phyloP scores from a whole-genome alignment of 1,139 yeast species.

The Suhomyces bribrorum region DNA sequence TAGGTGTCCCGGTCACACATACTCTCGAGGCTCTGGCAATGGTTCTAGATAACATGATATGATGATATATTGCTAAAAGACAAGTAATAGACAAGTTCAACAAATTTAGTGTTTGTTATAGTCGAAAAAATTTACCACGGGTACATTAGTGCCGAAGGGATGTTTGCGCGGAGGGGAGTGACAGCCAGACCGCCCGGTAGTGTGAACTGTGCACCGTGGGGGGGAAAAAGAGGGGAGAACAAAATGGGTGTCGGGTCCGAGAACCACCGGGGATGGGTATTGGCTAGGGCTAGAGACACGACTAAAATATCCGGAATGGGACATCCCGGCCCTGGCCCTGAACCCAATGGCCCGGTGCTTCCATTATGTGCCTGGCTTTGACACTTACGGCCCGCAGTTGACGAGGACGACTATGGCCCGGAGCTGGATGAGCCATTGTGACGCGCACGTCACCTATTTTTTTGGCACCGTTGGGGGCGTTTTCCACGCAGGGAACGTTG shows the following conservation, averaged over 20 bases:
- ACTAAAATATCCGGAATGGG: too few species aligned
- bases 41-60: constrained; percentile 40
- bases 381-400: background rate
- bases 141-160: constrained; percentile 12
- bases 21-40: constrained; percentile 49
- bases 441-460: background rate
- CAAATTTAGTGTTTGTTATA: constrained; percentile 5
- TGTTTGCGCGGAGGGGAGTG: constrained; percentile 9
- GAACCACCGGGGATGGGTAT: background rate
- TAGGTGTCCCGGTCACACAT: constrained; percentile 31
- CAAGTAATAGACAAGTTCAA: constrained; percentile 9
- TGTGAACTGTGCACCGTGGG: background rate
- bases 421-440: background rate
- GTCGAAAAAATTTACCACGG: constrained; percentile 16
- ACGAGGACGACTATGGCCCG: background rate
- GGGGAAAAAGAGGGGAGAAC: constrained; percentile 2
- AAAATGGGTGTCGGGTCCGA: background rate
- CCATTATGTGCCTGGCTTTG: too few species aligned
- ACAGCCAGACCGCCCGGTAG: background rate
- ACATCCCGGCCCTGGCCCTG: too few species aligned
- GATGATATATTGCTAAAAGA: constrained; percentile 12
- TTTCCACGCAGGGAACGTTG: too few species aligned
- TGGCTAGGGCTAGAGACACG: too few species aligned
- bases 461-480: too few species aligned
- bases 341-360: too few species aligned